Conservation (phyloP, 1,284 basidiomycete species). For the Apiotrichum veenhuisii region DNA sequence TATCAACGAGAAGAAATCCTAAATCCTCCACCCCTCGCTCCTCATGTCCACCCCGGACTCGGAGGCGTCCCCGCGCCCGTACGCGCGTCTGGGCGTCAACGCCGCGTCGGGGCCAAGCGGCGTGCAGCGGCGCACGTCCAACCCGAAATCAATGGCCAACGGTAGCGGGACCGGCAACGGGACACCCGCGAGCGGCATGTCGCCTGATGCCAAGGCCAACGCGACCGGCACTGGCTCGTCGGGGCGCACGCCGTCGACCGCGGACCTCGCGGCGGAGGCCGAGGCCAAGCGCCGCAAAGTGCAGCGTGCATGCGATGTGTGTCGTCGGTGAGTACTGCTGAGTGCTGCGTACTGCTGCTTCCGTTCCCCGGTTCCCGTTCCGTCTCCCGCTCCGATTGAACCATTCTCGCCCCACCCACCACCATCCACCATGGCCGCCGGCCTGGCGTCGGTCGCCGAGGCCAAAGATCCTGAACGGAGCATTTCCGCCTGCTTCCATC, state of each 20-base stretch:
- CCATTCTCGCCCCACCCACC: too few species aligned
- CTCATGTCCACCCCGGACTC: background rate
- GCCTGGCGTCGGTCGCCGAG: too few species aligned
- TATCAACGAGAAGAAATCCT: too few species aligned
- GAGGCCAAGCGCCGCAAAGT: slow-evolving; percentile 26
- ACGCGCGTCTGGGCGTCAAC: background rate
- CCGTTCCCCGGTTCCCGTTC: too few species aligned
- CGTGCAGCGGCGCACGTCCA: slow-evolving; percentile 15
- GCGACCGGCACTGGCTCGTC: background rate
- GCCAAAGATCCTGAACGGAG: too few species aligned
- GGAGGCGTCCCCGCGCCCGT: background rate
- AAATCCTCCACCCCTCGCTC: too few species aligned
- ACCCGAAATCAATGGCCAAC: too few species aligned
- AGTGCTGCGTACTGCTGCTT: too few species aligned
- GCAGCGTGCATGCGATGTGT: slow-evolving; percentile 49
- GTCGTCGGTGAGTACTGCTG: slow-evolving; percentile 27
- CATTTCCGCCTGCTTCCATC: too few species aligned
- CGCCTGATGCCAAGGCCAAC: background rate
- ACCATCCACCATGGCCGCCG: too few species aligned
- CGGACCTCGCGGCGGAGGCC: slow-evolving; percentile 22
- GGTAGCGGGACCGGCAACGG: slow-evolving; percentile 21
- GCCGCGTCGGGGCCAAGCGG: slow-evolving; percentile 19
- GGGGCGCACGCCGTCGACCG: slow-evolving; percentile 5
- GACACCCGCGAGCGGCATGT: slow-evolving; percentile 20
- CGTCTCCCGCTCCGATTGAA: too few species aligned